Conservation (phyloP, 176 grass and related monocot species). For the Avena sativa region DNA sequence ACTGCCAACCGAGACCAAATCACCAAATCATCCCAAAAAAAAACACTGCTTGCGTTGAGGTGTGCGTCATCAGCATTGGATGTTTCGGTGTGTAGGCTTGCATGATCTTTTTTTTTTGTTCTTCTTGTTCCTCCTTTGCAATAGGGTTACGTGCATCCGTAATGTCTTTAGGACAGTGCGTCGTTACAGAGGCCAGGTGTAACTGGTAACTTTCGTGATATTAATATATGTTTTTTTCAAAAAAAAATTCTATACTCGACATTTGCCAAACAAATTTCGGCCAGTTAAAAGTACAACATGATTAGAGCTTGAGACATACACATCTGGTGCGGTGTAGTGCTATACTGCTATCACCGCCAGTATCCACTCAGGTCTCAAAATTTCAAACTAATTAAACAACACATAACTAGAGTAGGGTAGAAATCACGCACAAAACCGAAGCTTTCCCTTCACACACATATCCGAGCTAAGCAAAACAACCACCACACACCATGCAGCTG, state of each 20-base stretch:
- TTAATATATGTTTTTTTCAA: too few species aligned
- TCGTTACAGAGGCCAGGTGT: too few species aligned
- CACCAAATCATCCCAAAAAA: neutral
- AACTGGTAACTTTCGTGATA: too few species aligned
- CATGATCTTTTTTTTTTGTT: too few species aligned
- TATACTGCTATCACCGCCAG: neutral
- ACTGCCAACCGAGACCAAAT: neutral
- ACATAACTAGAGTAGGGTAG: neutral
- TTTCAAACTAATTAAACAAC: slow-evolving; percentile 19
- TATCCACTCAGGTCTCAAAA: slow-evolving; percentile 1
- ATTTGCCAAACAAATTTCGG: neutral
- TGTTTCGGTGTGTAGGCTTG: too few species aligned
- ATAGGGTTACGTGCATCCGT: too few species aligned
- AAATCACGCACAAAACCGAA: neutral
- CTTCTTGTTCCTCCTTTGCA: too few species aligned
- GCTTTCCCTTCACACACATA: neutral
- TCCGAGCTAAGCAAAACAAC: neutral
- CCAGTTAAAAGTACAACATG: neutral
- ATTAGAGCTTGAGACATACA: neutral
- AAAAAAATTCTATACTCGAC: too few species aligned
- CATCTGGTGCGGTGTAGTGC: neutral
- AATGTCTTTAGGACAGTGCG: too few species aligned
- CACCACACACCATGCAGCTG: neutral
- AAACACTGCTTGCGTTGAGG: neutral
- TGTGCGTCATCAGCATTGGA: neutral